Evolutionary conservation across 805 yeast species (phyloP).

Genomic region (Hanseniaspora nectarophila): DNA sequence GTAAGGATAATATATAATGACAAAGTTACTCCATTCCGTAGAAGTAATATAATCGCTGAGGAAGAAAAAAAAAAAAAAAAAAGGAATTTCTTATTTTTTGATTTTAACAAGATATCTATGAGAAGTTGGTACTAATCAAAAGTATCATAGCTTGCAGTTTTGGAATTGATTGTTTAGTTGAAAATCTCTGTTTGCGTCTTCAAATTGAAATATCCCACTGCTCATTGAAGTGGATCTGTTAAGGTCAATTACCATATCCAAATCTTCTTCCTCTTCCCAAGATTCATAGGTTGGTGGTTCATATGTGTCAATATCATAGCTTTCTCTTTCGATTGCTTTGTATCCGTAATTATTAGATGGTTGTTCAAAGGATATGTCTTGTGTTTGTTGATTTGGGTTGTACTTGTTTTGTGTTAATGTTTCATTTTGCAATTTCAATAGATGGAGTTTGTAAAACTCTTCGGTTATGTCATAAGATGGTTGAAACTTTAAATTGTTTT

Average conservation of each 20-base stretch:
- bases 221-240: conserved; percentile 6
- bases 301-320: conserved; percentile 6
- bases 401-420: neutral
- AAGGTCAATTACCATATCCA: conserved; percentile 9
- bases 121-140: too few species aligned
- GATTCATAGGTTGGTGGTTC: conserved; percentile 14
- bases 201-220: conserved; percentile 12
- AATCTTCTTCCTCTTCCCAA: conserved; percentile 14
- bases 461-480: neutral
- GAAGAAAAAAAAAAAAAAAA: neutral
- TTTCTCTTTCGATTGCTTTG: conserved; percentile 1
- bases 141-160: conserved; percentile 2
- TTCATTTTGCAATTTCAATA: neutral
- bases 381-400: neutral
- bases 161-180: conserved; percentile 7
- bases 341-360: neutral
- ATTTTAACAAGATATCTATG: neutral
- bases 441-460: conserved; percentile 2
- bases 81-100: neutral
- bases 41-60: neutral
- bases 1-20: neutral
- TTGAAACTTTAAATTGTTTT: neutral
- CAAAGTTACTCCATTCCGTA: neutral
- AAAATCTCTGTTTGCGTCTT: conserved; percentile 2
- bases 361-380: neutral